Evolutionary conservation across 2,329 filamentous ascomycete species (phyloP).

Genomic region (Colletotrichum sidae): DNA sequence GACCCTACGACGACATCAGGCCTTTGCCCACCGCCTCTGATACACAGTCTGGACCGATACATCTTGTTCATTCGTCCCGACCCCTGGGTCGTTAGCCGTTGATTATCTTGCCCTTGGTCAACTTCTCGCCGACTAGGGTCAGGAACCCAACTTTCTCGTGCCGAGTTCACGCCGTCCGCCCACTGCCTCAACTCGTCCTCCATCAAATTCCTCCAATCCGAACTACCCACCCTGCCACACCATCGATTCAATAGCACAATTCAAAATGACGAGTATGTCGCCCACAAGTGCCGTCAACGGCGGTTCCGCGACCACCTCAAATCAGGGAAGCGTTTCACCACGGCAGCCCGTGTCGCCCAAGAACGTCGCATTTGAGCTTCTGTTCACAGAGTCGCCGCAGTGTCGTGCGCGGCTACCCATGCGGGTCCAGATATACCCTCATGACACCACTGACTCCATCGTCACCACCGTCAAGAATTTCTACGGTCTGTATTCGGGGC

Average conservation of each 20-base stretch:
- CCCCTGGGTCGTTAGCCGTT: constrained; percentile 39
- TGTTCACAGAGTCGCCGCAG: constrained; percentile 75
- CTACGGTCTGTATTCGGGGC: constrained; percentile 90
- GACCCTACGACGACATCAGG: constrained; percentile 30
- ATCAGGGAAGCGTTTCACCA: constrained; percentile 60
- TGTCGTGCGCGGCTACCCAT: constrained; percentile 83
- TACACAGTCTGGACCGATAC: constrained; percentile 3
- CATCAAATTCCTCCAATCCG: constrained; percentile 38
- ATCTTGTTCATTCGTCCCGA: constrained; percentile 3
- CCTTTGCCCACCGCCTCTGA: constrained; percentile 9
- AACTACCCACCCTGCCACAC: constrained; percentile 42
- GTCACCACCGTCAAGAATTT: constrained; percentile 99
- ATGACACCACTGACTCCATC: constrained; percentile 97
- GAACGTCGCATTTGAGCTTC: constrained; percentile 82
- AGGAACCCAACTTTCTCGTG: constrained; percentile 25
- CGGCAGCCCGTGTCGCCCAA: constrained; percentile 67
- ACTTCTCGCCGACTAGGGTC: constrained; percentile 22
- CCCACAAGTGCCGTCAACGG: constrained; percentile 51
- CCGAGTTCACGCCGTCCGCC: constrained; percentile 33
- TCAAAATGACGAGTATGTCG: constrained; percentile 61
- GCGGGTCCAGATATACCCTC: constrained; percentile 90
- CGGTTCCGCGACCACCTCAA: constrained; percentile 50
- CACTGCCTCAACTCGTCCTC: constrained; percentile 36
- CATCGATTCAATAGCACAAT: constrained; percentile 40
- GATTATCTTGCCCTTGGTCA: constrained; percentile 39